phyloP scores from a whole-genome alignment of 345 rosid genomes.

The Gossypium bickii region DNA sequence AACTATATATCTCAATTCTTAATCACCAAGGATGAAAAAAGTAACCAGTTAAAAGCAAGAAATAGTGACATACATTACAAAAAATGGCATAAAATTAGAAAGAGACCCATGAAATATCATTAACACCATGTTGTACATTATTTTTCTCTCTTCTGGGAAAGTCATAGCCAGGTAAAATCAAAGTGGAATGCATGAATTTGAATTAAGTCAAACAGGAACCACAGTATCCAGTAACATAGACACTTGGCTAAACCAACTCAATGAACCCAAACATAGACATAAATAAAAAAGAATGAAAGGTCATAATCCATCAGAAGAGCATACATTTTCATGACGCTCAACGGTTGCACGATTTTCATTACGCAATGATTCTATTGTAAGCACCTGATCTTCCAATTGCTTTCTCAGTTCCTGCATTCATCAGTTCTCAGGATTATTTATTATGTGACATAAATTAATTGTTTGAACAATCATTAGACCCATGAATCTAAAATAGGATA shows the following conservation, averaged over 20 bases:
- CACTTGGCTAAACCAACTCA: neutral
- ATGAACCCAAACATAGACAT: neutral
- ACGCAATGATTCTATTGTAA: constrained; percentile 59
- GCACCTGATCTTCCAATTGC: constrained; percentile 81
- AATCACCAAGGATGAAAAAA: constrained; percentile 5
- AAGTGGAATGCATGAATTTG: neutral
- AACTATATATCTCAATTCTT: neutral
- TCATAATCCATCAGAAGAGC: constrained; percentile 19
- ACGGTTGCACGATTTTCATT: constrained; percentile 52
- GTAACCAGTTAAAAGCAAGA: neutral
- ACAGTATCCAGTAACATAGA: neutral
- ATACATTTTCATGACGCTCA: constrained; percentile 66
- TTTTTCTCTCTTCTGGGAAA: neutral
- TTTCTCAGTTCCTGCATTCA: constrained; percentile 77
- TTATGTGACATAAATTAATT: neutral
- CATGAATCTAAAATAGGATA: constrained; percentile 25
- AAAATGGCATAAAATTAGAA: neutral
- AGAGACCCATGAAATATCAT: neutral
- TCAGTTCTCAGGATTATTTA: neutral
- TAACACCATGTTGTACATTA: neutral
- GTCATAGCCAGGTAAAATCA: neutral
- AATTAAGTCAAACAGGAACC: neutral
- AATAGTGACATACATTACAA: neutral
- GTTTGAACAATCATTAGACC: constrained; percentile 14
- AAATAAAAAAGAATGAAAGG: neutral